Conservation (phyloP, 805 yeast genomes). For the Wickerhamiella dianesei region DNA sequence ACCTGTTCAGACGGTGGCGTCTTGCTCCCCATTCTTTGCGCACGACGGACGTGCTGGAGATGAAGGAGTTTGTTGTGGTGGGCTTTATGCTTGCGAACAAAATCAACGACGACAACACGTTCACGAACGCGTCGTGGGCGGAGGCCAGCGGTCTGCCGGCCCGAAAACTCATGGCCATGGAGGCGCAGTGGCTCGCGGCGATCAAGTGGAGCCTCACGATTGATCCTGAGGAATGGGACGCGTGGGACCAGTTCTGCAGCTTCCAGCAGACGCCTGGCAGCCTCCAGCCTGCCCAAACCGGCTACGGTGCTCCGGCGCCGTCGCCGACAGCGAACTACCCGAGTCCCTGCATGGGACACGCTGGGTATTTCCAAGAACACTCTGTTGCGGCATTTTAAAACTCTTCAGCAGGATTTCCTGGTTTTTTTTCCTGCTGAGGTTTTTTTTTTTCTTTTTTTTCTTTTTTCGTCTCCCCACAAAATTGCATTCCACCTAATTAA, state of each 20-base stretch:
- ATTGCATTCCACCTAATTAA: background rate
- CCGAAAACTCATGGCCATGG: conserved; percentile 46
- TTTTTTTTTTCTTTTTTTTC: conserved; percentile 1
- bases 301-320: too few relatives aligned
- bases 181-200: conserved; percentile 48
- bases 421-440: background rate
- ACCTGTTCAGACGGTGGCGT: conserved; percentile 49
- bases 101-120: conserved; percentile 92
- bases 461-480: too few relatives aligned
- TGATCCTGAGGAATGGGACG: conserved; percentile 6
- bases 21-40: conserved; percentile 21
- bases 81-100: conserved; percentile 79
- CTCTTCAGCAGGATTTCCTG: background rate
- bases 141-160: conserved; percentile 81
- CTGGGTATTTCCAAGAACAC: conserved; percentile 6
- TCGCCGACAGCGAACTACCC: too few relatives aligned
- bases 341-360: background rate
- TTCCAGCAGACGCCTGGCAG: background rate
- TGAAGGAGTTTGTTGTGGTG: conserved; percentile 33
- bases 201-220: conserved; percentile 12
- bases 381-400: conserved; percentile 12
- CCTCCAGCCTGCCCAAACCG: too few relatives aligned
- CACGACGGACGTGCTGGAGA: background rate
- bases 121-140: conserved; percentile 89
- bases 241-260: conserved; percentile 12